phyloP scores from a whole-genome alignment of 495 filamentous ascomycete genomes.

The Trichocladium uniseriatum region DNA sequence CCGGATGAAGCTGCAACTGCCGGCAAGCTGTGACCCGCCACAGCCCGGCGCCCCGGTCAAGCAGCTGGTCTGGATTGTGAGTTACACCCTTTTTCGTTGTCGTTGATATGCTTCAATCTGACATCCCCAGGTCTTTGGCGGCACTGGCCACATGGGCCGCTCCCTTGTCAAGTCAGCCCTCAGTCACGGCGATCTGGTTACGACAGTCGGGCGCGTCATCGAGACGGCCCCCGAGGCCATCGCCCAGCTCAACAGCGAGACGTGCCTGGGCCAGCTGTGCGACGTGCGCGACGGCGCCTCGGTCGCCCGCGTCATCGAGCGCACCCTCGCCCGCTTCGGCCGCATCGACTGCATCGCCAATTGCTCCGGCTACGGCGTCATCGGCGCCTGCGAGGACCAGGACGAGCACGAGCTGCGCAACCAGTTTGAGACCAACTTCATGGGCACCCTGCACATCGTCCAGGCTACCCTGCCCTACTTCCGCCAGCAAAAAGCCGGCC shows the following conservation, averaged over 20 bases:
- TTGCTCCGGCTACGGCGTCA: constrained; percentile 85
- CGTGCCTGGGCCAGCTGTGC: constrained; percentile 73
- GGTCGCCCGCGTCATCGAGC: constrained; percentile 59
- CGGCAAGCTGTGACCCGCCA: constrained; percentile 71
- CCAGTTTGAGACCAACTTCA: constrained; percentile 96
- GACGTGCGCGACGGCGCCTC: constrained; percentile 80
- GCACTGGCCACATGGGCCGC: constrained; percentile 91
- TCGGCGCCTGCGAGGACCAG: constrained; percentile 94
- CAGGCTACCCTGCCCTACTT: constrained; percentile 86
- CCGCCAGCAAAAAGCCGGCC: constrained; percentile 58
- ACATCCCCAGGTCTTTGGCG: constrained; percentile 68
- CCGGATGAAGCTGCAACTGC: constrained; percentile 45
- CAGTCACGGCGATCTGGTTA: constrained; percentile 76
- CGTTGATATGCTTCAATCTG: background rate
- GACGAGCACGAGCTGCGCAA: constrained; percentile 89
- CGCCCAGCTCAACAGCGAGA: constrained; percentile 51
- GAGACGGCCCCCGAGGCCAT: constrained; percentile 68
- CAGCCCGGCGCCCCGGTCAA: constrained; percentile 60
- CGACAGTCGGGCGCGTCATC: constrained; percentile 76
- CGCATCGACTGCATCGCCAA: constrained; percentile 85
- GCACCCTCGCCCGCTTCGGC: constrained; percentile 63
- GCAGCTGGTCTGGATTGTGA: constrained; percentile 75
- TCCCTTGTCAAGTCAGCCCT: constrained; percentile 75
- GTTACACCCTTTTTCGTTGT: constrained; percentile 12
- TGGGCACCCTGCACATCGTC: constrained; percentile 87